Evolutionary conservation across 2,329 filamentous ascomycete genomes (phyloP).

Genomic region (Cladophialophora chaetospira): DNA sequence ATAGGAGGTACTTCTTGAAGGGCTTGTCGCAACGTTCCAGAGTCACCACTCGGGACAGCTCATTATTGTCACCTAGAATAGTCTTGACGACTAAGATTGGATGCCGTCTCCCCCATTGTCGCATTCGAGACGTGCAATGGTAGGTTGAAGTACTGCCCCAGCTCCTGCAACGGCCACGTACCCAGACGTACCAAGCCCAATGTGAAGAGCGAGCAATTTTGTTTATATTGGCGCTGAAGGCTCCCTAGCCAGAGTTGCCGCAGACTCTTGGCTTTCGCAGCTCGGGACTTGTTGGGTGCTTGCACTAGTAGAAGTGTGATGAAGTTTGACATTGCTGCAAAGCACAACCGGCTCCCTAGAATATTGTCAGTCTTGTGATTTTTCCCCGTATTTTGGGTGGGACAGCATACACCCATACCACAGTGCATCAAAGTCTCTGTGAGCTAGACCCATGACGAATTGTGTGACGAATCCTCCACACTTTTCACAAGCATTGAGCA

Average conservation of each 20-base stretch:
- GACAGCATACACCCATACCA: background rate
- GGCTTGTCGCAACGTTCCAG: no score
- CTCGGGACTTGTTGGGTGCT: background rate
- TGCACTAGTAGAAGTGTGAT: background rate
- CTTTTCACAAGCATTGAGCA: conserved; percentile 37
- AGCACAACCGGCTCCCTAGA: background rate
- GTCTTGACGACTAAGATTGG: background rate
- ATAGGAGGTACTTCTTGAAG: no score
- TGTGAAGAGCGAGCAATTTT: background rate
- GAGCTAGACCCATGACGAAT: conserved; percentile 33
- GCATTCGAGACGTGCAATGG: background rate
- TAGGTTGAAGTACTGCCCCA: background rate
- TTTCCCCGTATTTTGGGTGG: background rate
- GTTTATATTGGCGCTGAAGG: background rate
- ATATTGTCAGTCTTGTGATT: background rate
- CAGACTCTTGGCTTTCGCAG: background rate
- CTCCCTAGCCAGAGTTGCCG: background rate
- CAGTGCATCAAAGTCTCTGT: background rate
- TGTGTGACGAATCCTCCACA: conserved; percentile 38
- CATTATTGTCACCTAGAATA: background rate
- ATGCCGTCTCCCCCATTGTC: background rate
- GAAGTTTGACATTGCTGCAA: background rate
- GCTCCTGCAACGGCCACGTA: background rate
- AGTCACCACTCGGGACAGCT: no score
- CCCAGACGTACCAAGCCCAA: background rate